phyloP scores from a whole-genome alignment of 2,329 filamentous ascomycete species.

The Botrytis hyacinthi region DNA sequence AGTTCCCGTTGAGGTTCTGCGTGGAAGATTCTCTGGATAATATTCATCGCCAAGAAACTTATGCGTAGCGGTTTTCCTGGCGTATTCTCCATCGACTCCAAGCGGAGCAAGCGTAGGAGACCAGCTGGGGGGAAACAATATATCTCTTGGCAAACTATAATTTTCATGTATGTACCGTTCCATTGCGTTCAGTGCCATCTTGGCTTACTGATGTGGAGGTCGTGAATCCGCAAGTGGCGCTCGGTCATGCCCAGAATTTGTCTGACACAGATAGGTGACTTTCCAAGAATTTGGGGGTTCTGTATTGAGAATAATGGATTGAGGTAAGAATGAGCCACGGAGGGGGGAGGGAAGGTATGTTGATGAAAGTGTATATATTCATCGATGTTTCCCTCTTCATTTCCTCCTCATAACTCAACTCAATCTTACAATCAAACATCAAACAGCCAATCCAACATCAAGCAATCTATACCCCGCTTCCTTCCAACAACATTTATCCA shows the following conservation, averaged over 20 bases:
- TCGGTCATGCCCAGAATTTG: conserved; percentile 15
- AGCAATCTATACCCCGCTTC: not conserved
- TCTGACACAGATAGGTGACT: conserved; percentile 14
- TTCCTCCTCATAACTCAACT: conserved; percentile 17
- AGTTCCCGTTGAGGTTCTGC: conserved; percentile 3
- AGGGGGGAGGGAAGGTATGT: not conserved
- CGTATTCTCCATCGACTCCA: not conserved
- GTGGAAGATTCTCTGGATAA: conserved; percentile 11
- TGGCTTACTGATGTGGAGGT: conserved; percentile 17
- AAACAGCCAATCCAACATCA: not conserved
- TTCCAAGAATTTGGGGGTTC: conserved; percentile 1
- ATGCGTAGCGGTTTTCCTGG: not conserved
- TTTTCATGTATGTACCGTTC: conserved; percentile 11
- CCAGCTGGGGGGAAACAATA: not conserved
- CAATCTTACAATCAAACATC: not conserved
- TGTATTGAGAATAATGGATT: not conserved
- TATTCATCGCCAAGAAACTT: conserved; percentile 1
- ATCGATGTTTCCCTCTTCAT: not conserved
- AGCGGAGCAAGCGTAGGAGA: not conserved
- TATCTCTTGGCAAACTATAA: conserved; percentile 11
- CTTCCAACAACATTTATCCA: not conserved
- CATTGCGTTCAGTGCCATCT: conserved; percentile 8
- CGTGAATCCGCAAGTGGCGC: conserved; percentile 10
- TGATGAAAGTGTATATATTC: conserved; percentile 17
- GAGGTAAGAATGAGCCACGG: conserved; percentile 6